A percentile compares a stretch with the other conserved stretches of the same genome.
Evolutionary conservation across 1,284 basidiomycete species (phyloP).

Genomic region (Pseudomicrostroma phylloplanum): DNA sequence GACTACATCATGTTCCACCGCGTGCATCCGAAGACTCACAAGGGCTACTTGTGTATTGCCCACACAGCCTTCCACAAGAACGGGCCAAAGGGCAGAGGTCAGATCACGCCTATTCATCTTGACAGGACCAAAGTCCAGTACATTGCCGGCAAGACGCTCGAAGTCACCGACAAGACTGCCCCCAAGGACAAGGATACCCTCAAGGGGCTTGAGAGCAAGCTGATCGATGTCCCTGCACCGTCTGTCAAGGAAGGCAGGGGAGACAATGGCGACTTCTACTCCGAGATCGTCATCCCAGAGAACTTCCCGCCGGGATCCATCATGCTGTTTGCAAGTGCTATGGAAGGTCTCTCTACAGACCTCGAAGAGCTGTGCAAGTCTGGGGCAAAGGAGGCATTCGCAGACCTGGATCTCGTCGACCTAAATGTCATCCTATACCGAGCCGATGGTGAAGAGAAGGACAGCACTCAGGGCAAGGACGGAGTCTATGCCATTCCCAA

Average conservation of each 20-base stretch:
- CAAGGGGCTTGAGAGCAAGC: slow-evolving; percentile 29
- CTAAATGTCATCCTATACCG: slow-evolving; percentile 43
- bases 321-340: slow-evolving; percentile 40
- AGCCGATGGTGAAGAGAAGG: slow-evolving; percentile 43
- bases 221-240: slow-evolving; percentile 32
- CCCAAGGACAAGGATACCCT: slow-evolving; percentile 24
- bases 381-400: slow-evolving; percentile 36
- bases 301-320: slow-evolving; percentile 42
- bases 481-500: slow-evolving; percentile 36
- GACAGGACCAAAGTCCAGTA: slow-evolving; percentile 31
- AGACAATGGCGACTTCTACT: slow-evolving; percentile 22
- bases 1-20: slow-evolving; percentile 41
- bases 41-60: slow-evolving; percentile 34
- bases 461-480: slow-evolving; percentile 34
- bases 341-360: slow-evolving; percentile 31
- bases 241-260: slow-evolving; percentile 19
- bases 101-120: slow-evolving; percentile 33
- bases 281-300: slow-evolving; percentile 39
- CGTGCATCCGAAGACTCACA: slow-evolving; percentile 42
- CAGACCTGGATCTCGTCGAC: slow-evolving; percentile 32
- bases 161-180: slow-evolving; percentile 20
- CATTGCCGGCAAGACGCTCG: slow-evolving; percentile 38
- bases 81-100: slow-evolving; percentile 25
- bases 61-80: slow-evolving; percentile 40
- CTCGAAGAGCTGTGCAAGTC: slow-evolving; percentile 29